Conservation (phyloP, 257 asterid genomes). For the Gentiana straminea region DNA sequence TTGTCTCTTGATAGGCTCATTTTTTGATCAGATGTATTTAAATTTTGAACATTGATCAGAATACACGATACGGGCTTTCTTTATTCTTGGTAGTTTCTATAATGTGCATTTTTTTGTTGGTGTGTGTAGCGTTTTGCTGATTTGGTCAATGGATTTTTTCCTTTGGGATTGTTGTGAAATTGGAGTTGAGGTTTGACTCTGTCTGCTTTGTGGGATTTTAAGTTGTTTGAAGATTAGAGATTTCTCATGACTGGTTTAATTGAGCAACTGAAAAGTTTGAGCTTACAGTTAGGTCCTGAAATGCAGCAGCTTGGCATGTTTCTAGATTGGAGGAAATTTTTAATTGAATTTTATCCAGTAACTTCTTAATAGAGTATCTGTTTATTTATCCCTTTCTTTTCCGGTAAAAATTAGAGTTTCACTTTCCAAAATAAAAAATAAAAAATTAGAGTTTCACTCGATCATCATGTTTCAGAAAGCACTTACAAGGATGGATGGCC, state of each 20-base stretch:
- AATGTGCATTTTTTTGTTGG: neutral
- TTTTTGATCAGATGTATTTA: constrained; percentile 5
- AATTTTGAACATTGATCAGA: constrained; percentile 26
- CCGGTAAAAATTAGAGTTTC: no score
- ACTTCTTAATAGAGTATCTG: no score
- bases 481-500: no score
- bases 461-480: no score
- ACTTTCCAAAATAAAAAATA: no score
- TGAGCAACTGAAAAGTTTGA: neutral
- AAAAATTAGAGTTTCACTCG: no score
- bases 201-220: neutral
- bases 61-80: constrained; percentile 15
- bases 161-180: neutral
- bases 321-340: no score
- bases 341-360: no score
- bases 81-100: neutral
- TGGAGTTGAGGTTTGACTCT: constrained; percentile 7
- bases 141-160: constrained; percentile 4
- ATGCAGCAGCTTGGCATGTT: neutral
- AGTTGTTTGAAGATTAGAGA: neutral
- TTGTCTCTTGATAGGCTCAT: neutral
- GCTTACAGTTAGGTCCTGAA: neutral
- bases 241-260: neutral
- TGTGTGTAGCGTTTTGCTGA: neutral
- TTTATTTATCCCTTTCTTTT: no score